Conservation (phyloP, 345 rosid genomes). For the Brassica carinata region DNA sequence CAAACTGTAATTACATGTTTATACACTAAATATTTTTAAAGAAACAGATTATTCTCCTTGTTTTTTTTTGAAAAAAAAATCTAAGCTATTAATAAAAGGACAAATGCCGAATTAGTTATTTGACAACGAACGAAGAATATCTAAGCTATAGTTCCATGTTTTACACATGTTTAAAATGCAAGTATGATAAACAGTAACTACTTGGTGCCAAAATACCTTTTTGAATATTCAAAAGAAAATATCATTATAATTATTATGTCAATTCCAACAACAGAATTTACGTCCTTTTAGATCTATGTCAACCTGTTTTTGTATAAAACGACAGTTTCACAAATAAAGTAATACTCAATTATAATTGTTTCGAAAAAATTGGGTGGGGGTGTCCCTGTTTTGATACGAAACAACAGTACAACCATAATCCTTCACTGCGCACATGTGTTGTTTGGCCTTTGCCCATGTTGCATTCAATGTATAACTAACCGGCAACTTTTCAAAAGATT, state of each 20-base stretch:
- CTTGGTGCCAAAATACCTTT: conserved; percentile 8
- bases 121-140: conserved; percentile 22
- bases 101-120: conserved; percentile 7
- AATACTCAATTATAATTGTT: background rate
- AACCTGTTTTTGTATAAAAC: background rate
- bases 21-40: background rate
- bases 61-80: background rate
- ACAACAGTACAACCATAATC: conserved; percentile 14
- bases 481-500: conserved; percentile 17
- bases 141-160: background rate
- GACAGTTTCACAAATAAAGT: conserved; percentile 10
- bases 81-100: background rate
- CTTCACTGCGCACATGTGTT: conserved; percentile 24
- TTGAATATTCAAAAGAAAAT: background rate
- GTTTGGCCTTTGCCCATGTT: conserved; percentile 39
- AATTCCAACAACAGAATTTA: conserved; percentile 15
- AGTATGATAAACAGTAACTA: background rate
- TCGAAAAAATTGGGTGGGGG: background rate
- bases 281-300: conserved; percentile 13
- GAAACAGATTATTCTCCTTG: background rate
- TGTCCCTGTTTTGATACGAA: background rate
- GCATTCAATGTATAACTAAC: conserved; percentile 12
- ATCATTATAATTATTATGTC: conserved; percentile 14
- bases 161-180: background rate
- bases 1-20: background rate